Conservation (phyloP, 768 basidiomycete species). For the Tubosaeta sp. region DNA sequence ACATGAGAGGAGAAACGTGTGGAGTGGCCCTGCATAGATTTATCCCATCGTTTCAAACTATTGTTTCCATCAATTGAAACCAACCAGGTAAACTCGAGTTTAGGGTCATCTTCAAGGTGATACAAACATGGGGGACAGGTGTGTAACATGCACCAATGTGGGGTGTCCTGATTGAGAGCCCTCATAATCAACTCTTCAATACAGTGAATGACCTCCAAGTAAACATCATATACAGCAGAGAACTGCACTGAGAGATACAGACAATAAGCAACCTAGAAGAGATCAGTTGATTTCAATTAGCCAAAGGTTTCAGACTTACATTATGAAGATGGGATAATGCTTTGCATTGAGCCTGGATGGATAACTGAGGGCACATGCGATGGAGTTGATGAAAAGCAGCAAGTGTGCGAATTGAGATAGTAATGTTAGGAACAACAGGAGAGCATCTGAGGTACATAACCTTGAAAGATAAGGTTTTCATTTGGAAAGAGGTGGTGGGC, state of each 20-base stretch:
- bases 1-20: too few relatives aligned
- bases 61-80: slow-evolving; percentile 12
- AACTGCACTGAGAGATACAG: slow-evolving; percentile 4
- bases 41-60: slow-evolving; percentile 2
- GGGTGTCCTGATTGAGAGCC: neutral
- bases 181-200: too few relatives aligned
- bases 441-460: slow-evolving; percentile 12
- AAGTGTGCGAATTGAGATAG: slow-evolving; percentile 14
- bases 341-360: slow-evolving; percentile 4
- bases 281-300: too few relatives aligned
- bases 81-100: neutral
- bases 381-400: slow-evolving; percentile 5
- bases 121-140: slow-evolving; percentile 13
- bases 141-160: slow-evolving; percentile 7
- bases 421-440: neutral
- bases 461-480: slow-evolving; percentile 7
- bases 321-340: slow-evolving; percentile 1
- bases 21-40: too few relatives aligned
- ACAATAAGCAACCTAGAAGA: slow-evolving; percentile 2
- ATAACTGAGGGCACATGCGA: slow-evolving; percentile 1
- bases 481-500: slow-evolving; percentile 5
- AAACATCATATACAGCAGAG: neutral
- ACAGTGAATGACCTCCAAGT: slow-evolving; percentile 8
- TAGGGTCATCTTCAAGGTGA: slow-evolving; percentile 1
- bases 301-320: too few relatives aligned